These are phyloP conservation scores for Penicillium sp. DNA, from an alignment of 2,329 filamentous ascomycete species.

Conservation along the genomic window DNA sequence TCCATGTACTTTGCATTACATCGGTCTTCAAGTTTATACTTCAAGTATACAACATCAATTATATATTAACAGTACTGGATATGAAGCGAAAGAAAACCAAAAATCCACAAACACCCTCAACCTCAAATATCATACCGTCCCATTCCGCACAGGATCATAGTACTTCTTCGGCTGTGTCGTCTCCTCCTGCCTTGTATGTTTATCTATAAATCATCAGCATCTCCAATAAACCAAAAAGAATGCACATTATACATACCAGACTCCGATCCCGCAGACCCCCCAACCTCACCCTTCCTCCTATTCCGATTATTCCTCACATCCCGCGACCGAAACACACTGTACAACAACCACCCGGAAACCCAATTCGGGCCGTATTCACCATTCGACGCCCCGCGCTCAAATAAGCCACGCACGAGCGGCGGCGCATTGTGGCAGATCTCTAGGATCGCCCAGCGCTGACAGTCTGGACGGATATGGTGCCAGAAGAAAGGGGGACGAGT, in stretches of 20 bases:
- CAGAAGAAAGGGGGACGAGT: slow-evolving; percentile 46
- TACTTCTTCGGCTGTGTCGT: slow-evolving; percentile 35
- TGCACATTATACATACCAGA: slow-evolving; percentile 5
- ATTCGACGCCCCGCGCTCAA: slow-evolving; percentile 41
- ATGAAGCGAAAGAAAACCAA: not conserved
- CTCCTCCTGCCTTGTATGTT: slow-evolving; percentile 24
- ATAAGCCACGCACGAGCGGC: slow-evolving; percentile 39
- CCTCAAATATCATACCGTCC: slow-evolving; percentile 20
- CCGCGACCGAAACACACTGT: slow-evolving; percentile 48
- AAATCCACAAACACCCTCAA: not conserved
- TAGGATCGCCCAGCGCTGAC: slow-evolving; percentile 42
- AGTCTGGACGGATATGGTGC: slow-evolving; percentile 47
- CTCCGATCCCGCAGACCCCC: slow-evolving; percentile 11
- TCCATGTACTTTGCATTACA: slow-evolving; percentile 4
- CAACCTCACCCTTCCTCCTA: slow-evolving; percentile 37
- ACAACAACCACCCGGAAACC: slow-evolving; percentile 48
- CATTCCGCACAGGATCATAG: slow-evolving; percentile 45
- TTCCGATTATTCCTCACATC: slow-evolving; percentile 49
- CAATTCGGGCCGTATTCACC: slow-evolving; percentile 48
- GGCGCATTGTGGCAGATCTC: slow-evolving; percentile 44
- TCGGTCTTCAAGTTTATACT: not conserved
- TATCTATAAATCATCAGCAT: slow-evolving; percentile 15
- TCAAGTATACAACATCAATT: not conserved
- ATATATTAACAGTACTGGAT: slow-evolving; percentile 3
- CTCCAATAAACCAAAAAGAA: not conserved